Conservation (phyloP, 257 asterid species). For the Linaria vulgaris region DNA sequence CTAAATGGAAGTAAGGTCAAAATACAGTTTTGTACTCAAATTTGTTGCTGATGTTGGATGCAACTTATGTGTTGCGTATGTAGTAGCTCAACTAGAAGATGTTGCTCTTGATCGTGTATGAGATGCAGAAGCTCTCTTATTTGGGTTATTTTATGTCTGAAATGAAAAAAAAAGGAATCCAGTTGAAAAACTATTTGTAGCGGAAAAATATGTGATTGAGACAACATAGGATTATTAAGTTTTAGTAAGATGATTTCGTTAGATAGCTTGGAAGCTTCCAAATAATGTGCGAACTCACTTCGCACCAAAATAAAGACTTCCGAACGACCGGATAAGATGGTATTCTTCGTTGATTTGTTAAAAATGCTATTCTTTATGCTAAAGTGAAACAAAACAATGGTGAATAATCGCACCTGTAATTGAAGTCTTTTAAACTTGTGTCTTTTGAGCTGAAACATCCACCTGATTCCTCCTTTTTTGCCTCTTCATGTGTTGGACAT, state of each 20-base stretch:
- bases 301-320: slow-evolving; percentile 16
- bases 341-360: background rate
- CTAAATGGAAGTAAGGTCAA: too few species aligned
- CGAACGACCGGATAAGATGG: slow-evolving; percentile 8
- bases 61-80: too few species aligned
- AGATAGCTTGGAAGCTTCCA: slow-evolving; percentile 2
- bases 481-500: slow-evolving; percentile 19
- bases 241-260: background rate
- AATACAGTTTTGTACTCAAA: too few species aligned
- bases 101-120: background rate
- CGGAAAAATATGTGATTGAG: slow-evolving; percentile 4
- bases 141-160: background rate
- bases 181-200: background rate
- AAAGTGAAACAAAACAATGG: background rate
- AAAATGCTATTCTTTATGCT: slow-evolving; percentile 6
- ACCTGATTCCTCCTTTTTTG: slow-evolving; percentile 8
- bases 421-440: slow-evolving; percentile 7
- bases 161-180: background rate
- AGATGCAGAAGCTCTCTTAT: background rate
- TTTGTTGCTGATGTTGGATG: too few species aligned
- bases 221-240: background rate
- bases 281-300: slow-evolving; percentile 6
- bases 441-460: slow-evolving; percentile 17
- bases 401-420: slow-evolving; percentile 6
- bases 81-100: too few species aligned